A percentile compares a stretch with the other conserved stretches of the same genome.
These are phyloP conservation scores for Lactarius deliciosus DNA, from an alignment of 768 basidiomycete species.

Conservation along the genomic window DNA sequence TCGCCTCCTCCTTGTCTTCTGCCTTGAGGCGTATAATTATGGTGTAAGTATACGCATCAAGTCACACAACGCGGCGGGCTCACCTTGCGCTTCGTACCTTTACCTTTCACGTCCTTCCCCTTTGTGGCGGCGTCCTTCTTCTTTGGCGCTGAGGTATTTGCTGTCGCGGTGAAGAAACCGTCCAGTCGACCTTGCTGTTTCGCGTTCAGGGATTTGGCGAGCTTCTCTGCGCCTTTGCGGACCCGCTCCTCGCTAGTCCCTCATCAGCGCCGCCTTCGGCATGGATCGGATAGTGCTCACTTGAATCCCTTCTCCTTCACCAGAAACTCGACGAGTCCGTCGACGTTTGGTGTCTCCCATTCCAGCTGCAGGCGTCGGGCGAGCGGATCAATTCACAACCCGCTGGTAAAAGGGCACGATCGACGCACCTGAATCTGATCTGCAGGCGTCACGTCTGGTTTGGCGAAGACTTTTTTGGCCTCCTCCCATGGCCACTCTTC, in stretches of 20 bases:
- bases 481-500: slow-evolving; percentile 98
- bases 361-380: slow-evolving; percentile 59
- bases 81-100: slow-evolving; percentile 56
- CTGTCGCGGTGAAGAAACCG: slow-evolving; percentile 85
- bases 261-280: slow-evolving; percentile 2
- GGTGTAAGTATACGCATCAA: neutral
- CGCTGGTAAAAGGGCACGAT: neutral
- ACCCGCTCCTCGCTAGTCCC: slow-evolving; percentile 87
- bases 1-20: slow-evolving; percentile 38
- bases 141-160: slow-evolving; percentile 54
- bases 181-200: slow-evolving; percentile 98
- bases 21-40: slow-evolving; percentile 29
- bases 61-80: neutral
- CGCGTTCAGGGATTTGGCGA: slow-evolving; percentile 77
- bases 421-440: slow-evolving; percentile 74
- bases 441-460: slow-evolving; percentile 87
- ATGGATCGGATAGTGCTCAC: slow-evolving; percentile 42
- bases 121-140: slow-evolving; percentile 43
- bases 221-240: slow-evolving; percentile 90
- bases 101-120: slow-evolving; percentile 35
- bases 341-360: slow-evolving; percentile 91
- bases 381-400: neutral
- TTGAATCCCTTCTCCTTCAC: slow-evolving; percentile 97
- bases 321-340: slow-evolving; percentile 90
- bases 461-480: slow-evolving; percentile 85